Base-by-base conservation (phyloP, 176 grass and related monocot genomes). In the Microstegium vimineum region DNA sequence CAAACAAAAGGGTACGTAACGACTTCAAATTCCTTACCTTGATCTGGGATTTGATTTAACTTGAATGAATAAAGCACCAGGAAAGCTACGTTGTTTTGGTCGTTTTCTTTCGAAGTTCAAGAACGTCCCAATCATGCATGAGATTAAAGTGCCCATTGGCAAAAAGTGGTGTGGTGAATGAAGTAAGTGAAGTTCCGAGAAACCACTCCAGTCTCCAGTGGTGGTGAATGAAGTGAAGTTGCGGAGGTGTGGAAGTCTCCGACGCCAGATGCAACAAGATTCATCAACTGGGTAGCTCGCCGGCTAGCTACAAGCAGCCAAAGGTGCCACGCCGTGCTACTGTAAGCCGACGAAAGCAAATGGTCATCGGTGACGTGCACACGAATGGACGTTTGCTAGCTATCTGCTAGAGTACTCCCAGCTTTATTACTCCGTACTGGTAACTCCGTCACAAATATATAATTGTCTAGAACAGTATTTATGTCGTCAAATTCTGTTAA, bases 291-390 rank as follows among this genome's bases (percentile, higher is more conserved):
- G 56, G n/a, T n/a, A 62, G 6, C 42, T 73, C 25, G 32, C 51
- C 16, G 4, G 14, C 56, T n/a, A n/a, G n/a, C n/a, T 9, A 59
- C 38, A 51, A 40, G 18, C 41, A 4, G 32, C 36, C 71, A 83
- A 83, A n/a, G 23, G 2, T 66, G 81, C 71, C 34, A 75, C 71
- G 82, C 45, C 82, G 3, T 13, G 82, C 82, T 75, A 32, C 8
- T 11, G 81, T 54, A 27, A 74, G 3, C 14, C 10, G 22, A 65
- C 25, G 16, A 77, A 8, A 43, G 25, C 54, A 43, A 38, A 38
- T 18, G 57, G 56, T 54, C 30, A n/a, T 8, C 6, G 5, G 18
- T 74, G 72, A 56, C 72, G 22, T 74, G 17, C n/a, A 60, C 56
- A 60, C 56, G 54, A 57, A 22, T 36, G 8, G 33, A 37, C 10